These are phyloP conservation scores for Mucor indicus DNA, from an alignment of 371 early-diverging fungal genomes.

Conservation along the genomic window DNA sequence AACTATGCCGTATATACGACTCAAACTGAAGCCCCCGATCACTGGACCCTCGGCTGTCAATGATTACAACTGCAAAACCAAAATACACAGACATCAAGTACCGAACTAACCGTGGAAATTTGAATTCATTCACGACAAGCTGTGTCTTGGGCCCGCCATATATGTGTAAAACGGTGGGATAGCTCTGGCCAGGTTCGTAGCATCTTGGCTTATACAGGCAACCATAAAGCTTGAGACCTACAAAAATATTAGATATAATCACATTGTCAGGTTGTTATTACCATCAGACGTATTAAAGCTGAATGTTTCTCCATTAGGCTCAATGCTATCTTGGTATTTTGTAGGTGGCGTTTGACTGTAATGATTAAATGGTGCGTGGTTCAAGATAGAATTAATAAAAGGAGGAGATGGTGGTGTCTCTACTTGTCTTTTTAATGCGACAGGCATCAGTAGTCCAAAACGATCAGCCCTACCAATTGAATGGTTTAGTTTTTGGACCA, in stretches of 20 bases:
- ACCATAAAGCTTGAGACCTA: conserved; percentile 56
- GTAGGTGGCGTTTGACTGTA: too few species aligned
- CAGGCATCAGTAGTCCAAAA: background rate
- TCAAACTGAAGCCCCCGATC: conserved; percentile 74
- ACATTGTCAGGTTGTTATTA: background rate
- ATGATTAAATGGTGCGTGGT: too few species aligned
- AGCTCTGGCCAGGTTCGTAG: conserved; percentile 48
- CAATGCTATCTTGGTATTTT: background rate
- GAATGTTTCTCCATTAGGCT: conserved; percentile 19
- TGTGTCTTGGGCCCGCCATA: conserved; percentile 69
- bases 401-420: background rate
- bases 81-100: conserved; percentile 61
- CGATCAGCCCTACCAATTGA: background rate
- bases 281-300: conserved; percentile 23
- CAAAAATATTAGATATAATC: background rate
- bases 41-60: conserved; percentile 75
- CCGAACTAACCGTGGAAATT: conserved; percentile 61
- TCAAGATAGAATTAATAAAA: background rate
- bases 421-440: background rate
- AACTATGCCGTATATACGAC: conserved; percentile 40
- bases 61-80: conserved; percentile 69
- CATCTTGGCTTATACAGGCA: conserved; percentile 60
- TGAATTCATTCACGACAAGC: conserved; percentile 72
- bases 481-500: conserved; percentile 20
- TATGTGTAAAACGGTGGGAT: conserved; percentile 57